Base-by-base conservation (phyloP, 2,329 filamentous ascomycete species). In the Epichloe aotearoae region DNA sequence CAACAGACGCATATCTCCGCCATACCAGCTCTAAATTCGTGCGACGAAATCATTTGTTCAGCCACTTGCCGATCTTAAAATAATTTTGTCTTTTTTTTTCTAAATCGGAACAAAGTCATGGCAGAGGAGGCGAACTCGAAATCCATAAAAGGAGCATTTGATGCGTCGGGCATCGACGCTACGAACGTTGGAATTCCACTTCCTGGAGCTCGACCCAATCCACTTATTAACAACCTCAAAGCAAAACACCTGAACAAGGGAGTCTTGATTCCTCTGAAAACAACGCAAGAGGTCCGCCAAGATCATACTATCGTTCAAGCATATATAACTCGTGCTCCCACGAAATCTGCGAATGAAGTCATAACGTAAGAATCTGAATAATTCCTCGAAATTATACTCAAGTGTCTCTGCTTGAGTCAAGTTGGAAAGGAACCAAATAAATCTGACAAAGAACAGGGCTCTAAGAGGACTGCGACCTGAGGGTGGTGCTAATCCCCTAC, bases 251-350 rank as follows among this genome's bases (percentile, higher is more conserved):
- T 70, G 23, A 64, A 70, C 17, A 65, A 66, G 19, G 75, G 75
- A 15, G 73, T 78, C 34, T 63, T 84, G 44, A 75, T 83, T 42
- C 79, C 80, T 33, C 69, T 84, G 46, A 83, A 83, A 66, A 84
- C 82, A 4, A 77, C 75, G 1, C 73, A 82, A 44, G 82, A 84
- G 62, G 72, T 82, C 49, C 72, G 75, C 48, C 76, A 81, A 56
- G 76, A 79, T 50, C 74, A 82, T 52, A 68, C 68, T 38, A 68
- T 78, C 54, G 75, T 83, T 47, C 73, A 78, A 53, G 83, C 83
- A 50, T 85, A 84, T 64, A 79, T 88, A 55, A 83, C 87, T 47
- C 76, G 84, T 60, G 77, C 86, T 50, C 86, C 86, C 45, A 79
- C 82, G 55, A 86, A 82, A 66, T 75, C 76, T 58, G 84, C 86